Evolutionary conservation across 2,329 filamentous ascomycete species (phyloP).

Genomic region (Cercospora sojina): DNA sequence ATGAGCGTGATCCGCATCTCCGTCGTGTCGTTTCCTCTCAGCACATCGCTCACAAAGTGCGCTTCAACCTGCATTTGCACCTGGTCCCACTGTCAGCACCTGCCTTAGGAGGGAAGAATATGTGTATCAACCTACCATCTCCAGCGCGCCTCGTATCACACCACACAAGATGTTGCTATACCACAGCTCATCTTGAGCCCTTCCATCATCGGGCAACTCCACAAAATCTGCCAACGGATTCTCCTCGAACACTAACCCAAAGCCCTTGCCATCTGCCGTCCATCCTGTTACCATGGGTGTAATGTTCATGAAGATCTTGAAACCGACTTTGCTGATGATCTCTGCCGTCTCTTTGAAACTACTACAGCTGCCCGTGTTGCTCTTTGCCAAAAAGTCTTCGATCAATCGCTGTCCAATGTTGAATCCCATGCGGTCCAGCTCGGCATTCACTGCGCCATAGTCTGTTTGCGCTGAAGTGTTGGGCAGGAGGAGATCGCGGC

Average conservation of each 20-base stretch:
- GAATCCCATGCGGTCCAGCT: slow-evolving; percentile 98
- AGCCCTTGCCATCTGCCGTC: slow-evolving; percentile 94
- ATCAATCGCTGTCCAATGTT: slow-evolving; percentile 95
- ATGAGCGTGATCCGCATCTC: slow-evolving; percentile 94
- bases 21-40: slow-evolving; percentile 91
- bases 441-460: slow-evolving; percentile 94
- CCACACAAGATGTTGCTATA: slow-evolving; percentile 97
- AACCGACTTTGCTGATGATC: slow-evolving; percentile 96
- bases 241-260: slow-evolving; percentile 93
- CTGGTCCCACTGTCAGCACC: slow-evolving; percentile 42
- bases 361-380: slow-evolving; percentile 80
- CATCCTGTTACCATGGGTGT: slow-evolving; percentile 92
- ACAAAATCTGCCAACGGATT: slow-evolving; percentile 97
- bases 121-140: slow-evolving; percentile 68
- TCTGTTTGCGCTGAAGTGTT: slow-evolving; percentile 63
- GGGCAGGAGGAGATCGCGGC: slow-evolving; percentile 71
- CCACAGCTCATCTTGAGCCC: slow-evolving; percentile 95
- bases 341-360: slow-evolving; percentile 97
- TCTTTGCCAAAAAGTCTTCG: slow-evolving; percentile 96
- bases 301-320: slow-evolving; percentile 98
- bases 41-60: slow-evolving; percentile 89
- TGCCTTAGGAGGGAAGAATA: not conserved
- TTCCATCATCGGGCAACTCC: slow-evolving; percentile 90
- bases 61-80: slow-evolving; percentile 97
- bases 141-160: slow-evolving; percentile 82